phyloP scores from a whole-genome alignment of 305 asterid species.

The Rubia peregrina region DNA sequence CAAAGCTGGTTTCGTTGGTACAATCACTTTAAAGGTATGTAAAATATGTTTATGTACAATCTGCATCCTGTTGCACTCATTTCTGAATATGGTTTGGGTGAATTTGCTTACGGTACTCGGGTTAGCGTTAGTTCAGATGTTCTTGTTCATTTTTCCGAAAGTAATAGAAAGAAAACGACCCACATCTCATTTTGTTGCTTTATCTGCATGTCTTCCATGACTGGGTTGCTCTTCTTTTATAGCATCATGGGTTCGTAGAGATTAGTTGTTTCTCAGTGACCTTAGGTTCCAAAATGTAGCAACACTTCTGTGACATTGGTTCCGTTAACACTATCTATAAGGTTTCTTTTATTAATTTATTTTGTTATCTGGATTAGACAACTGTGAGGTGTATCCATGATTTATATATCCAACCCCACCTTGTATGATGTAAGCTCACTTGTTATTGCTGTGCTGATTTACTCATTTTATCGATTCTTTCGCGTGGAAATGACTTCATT shows the following conservation, averaged over 20 bases:
- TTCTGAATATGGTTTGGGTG: not conserved
- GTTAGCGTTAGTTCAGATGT: not conserved
- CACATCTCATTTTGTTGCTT: not conserved
- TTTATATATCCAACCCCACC: too few species aligned
- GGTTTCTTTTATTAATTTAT: too few species aligned
- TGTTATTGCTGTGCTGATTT: not conserved
- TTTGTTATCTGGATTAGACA: too few species aligned
- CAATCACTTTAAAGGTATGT: constrained; percentile 88
- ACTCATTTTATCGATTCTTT: not conserved
- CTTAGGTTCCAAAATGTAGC: not conserved
- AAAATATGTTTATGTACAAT: not conserved
- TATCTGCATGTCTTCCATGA: not conserved
- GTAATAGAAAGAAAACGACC: too few species aligned
- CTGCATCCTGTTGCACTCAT: not conserved
- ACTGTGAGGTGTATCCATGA: not conserved
- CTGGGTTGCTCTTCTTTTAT: not conserved
- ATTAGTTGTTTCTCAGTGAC: not conserved
- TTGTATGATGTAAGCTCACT: not conserved
- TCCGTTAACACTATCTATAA: not conserved
- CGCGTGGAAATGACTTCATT: not conserved
- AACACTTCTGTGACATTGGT: not conserved
- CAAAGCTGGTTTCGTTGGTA: constrained; percentile 92
- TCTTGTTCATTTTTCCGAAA: not conserved
- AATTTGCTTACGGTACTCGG: not conserved
- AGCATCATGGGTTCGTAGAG: not conserved